Evolutionary conservation across 441 rosid species (phyloP).

Genomic region (Pelargonium cotyledonis): DNA sequence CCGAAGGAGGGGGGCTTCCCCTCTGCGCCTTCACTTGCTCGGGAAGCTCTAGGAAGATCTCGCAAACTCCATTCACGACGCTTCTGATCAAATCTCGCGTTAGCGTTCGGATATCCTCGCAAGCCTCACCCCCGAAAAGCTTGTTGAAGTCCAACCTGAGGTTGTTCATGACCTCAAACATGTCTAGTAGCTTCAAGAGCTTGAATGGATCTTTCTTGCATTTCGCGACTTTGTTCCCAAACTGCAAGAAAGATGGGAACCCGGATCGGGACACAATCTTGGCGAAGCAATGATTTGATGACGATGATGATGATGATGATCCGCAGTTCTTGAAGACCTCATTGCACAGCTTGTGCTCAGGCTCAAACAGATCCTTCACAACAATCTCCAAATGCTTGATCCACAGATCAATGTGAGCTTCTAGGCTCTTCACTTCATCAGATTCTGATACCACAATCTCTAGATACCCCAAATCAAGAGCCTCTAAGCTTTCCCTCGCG

Average conservation of each 20-base stretch:
- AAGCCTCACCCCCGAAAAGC: constrained; percentile 47
- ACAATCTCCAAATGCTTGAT: constrained; percentile 43
- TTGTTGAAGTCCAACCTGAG: constrained; percentile 54
- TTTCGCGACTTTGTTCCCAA: constrained; percentile 47
- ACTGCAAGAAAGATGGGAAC: constrained; percentile 44
- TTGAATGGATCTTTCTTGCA: constrained; percentile 55
- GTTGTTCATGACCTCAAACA: constrained; percentile 52
- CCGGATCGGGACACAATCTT: constrained; percentile 48
- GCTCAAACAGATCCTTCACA: constrained; percentile 38
- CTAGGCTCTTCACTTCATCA: constrained; percentile 39
- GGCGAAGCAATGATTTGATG: constrained; percentile 39
- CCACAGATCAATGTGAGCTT: constrained; percentile 44
- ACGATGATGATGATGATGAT: not conserved
- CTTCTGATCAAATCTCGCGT: constrained; percentile 53
- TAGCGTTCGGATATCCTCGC: constrained; percentile 43
- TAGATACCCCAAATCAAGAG: constrained; percentile 42
- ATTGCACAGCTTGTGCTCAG: constrained; percentile 47
- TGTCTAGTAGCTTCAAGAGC: constrained; percentile 54
- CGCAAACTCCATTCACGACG: constrained; percentile 48
- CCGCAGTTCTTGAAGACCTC: constrained; percentile 32
- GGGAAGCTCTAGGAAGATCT: constrained; percentile 68
- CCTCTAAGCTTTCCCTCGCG: constrained; percentile 31
- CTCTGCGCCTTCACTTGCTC: constrained; percentile 58
- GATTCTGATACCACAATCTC: constrained; percentile 31
- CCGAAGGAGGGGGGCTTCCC: constrained; percentile 40